Percentiles rank a stretch among this genome's conserved stretches.
phyloP scores from a whole-genome alignment of 768 basidiomycete genomes.

The Mycena latifolia region DNA sequence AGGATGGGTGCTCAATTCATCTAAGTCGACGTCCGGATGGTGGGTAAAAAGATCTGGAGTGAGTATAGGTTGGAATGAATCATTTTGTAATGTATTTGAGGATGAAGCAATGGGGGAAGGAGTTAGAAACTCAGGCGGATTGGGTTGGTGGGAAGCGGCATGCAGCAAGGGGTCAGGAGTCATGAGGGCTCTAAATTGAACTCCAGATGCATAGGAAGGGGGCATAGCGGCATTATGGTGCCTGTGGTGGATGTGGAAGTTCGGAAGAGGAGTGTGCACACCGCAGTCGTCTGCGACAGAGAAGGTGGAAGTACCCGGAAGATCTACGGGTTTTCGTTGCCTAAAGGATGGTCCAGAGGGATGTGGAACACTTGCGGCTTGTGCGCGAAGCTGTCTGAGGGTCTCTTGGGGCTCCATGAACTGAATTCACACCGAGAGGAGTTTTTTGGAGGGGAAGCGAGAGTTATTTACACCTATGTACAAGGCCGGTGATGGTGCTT shows the following conservation, averaged over 20 bases:
- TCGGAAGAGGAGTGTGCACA: neutral
- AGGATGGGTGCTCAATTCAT: too few species aligned
- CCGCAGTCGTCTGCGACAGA: neutral
- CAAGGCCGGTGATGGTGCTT: neutral
- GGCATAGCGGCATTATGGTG: neutral
- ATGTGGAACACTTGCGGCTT: neutral
- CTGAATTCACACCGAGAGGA: neutral
- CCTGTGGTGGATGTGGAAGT: neutral
- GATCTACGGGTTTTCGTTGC: neutral
- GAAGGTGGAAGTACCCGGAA: constrained; percentile 1
- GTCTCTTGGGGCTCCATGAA: neutral
- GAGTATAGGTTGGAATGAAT: too few species aligned
- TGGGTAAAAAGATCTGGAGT: too few species aligned
- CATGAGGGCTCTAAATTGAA: neutral
- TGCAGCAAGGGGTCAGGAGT: neutral
- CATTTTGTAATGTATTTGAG: too few species aligned
- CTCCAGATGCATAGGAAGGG: neutral
- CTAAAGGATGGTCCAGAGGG: neutral
- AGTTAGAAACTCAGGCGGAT: too few species aligned
- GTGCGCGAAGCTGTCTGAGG: neutral
- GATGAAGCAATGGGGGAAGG: too few species aligned
- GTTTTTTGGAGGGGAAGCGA: neutral
- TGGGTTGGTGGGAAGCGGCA: too few species aligned
- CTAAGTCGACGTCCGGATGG: too few species aligned
- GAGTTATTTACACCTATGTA: constrained; percentile 10